Percentiles rank a stretch among this genome's conserved stretches.
Conservation (phyloP, 2,329 filamentous ascomycete genomes). For the Calonectria montana region DNA sequence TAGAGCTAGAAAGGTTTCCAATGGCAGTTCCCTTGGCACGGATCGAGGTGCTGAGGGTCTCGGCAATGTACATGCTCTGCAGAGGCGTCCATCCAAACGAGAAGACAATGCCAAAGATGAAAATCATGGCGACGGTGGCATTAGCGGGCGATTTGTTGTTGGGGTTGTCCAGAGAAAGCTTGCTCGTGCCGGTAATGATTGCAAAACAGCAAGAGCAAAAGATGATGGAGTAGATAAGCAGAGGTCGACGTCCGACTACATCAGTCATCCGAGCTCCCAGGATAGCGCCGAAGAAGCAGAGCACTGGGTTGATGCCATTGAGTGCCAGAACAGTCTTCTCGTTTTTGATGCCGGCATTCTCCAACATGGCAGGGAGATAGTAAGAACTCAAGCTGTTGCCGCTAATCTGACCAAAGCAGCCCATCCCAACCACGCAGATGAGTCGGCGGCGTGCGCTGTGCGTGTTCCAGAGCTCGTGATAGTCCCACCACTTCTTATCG, state of each 20-base stretch:
- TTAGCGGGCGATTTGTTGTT: slow-evolving; percentile 52
- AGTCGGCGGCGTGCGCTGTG: slow-evolving; percentile 61
- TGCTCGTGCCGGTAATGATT: slow-evolving; percentile 61
- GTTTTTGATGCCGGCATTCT: slow-evolving; percentile 62
- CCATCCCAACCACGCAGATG: slow-evolving; percentile 62
- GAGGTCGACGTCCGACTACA: slow-evolving; percentile 66
- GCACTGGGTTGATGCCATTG: slow-evolving; percentile 65
- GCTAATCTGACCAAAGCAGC: slow-evolving; percentile 64
- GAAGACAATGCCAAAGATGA: slow-evolving; percentile 63
- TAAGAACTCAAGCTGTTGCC: slow-evolving; percentile 63
- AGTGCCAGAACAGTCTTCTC: slow-evolving; percentile 60
- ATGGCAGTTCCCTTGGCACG: slow-evolving; percentile 58
- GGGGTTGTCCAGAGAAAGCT: slow-evolving; percentile 52
- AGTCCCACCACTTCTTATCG: slow-evolving; percentile 68
- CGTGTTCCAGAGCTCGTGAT: slow-evolving; percentile 63
- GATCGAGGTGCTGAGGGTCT: slow-evolving; percentile 57
- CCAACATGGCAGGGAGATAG: slow-evolving; percentile 65
- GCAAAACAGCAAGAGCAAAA: slow-evolving; percentile 60
- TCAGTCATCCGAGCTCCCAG: slow-evolving; percentile 68
- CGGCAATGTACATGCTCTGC: slow-evolving; percentile 61
- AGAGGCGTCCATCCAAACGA: slow-evolving; percentile 62
- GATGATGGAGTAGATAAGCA: slow-evolving; percentile 60
- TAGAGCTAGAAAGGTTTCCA: slow-evolving; percentile 54
- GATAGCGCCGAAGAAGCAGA: slow-evolving; percentile 62
- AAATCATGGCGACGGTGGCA: slow-evolving; percentile 60